phyloP scores from a whole-genome alignment of 148 eudicot genomes.

The Spergularia marina region DNA sequence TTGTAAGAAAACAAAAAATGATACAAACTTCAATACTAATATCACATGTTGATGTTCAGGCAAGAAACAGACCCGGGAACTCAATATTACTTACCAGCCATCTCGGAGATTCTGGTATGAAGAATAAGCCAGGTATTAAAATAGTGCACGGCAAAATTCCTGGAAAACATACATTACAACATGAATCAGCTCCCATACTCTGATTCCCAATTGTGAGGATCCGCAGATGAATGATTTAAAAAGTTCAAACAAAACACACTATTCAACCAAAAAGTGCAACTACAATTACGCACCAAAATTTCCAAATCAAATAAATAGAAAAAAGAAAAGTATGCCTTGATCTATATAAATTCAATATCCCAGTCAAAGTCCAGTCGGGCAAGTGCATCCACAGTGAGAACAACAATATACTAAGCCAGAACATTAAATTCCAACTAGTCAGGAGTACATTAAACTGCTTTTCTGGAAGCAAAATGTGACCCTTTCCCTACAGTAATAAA shows the following conservation, averaged over 20 bases:
- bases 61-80: background rate
- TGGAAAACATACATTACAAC: constrained; percentile 31
- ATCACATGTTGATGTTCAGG: background rate
- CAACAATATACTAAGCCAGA: too few species aligned
- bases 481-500: too few species aligned
- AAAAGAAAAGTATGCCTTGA: background rate
- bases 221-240: background rate
- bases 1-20: constrained; percentile 19
- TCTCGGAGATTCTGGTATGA: constrained; percentile 97
- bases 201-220: background rate
- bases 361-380: background rate
- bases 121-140: constrained; percentile 91
- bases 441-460: too few species aligned
- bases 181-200: constrained; percentile 3
- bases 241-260: background rate
- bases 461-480: too few species aligned
- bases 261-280: background rate
- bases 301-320: background rate
- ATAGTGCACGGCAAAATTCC: constrained; percentile 82
- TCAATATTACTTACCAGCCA: constrained; percentile 71
- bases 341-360: background rate
- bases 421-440: too few species aligned
- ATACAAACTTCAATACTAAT: background rate
- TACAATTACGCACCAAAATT: background rate
- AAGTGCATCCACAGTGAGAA: background rate